phyloP scores from a whole-genome alignment of 1,139 yeast genomes.

The Blastobotrys indianensis region DNA sequence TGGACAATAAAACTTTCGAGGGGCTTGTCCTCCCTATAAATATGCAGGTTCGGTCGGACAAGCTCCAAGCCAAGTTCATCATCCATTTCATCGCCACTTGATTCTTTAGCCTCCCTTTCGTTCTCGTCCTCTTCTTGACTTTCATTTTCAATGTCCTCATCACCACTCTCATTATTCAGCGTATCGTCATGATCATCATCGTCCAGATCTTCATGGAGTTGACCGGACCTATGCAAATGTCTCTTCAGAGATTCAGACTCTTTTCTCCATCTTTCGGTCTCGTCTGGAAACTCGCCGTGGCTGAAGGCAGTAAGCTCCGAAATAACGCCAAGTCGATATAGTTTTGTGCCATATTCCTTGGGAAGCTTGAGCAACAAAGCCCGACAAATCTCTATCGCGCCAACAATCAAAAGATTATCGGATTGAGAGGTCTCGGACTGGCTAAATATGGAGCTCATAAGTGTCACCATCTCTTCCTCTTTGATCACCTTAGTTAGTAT shows the following conservation, averaged over 20 bases:
- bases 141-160: constrained; percentile 20
- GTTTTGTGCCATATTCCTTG: constrained; percentile 40
- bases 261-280: too few relatives aligned
- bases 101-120: constrained; percentile 15
- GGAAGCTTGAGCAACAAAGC: constrained; percentile 45
- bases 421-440: constrained; percentile 47
- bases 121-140: constrained; percentile 17
- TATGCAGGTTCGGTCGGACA: neutral
- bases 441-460: constrained; percentile 66
- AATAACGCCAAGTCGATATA: constrained; percentile 70
- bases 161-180: constrained; percentile 16
- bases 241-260: too few relatives aligned
- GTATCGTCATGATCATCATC: constrained; percentile 20
- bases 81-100: constrained; percentile 21
- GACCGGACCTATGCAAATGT: neutral
- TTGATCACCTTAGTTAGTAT: constrained; percentile 23
- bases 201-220: constrained; percentile 17
- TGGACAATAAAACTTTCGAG: constrained; percentile 18
- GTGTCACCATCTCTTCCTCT: constrained; percentile 31
- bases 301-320: constrained; percentile 40
- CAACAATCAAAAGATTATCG: constrained; percentile 40
- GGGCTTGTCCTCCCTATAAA: constrained; percentile 25
- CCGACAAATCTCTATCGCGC: constrained; percentile 49
- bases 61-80: constrained; percentile 16
- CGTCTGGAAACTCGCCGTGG: neutral